phyloP scores from a whole-genome alignment of 768 basidiomycete genomes.

The Suillus luteus region DNA sequence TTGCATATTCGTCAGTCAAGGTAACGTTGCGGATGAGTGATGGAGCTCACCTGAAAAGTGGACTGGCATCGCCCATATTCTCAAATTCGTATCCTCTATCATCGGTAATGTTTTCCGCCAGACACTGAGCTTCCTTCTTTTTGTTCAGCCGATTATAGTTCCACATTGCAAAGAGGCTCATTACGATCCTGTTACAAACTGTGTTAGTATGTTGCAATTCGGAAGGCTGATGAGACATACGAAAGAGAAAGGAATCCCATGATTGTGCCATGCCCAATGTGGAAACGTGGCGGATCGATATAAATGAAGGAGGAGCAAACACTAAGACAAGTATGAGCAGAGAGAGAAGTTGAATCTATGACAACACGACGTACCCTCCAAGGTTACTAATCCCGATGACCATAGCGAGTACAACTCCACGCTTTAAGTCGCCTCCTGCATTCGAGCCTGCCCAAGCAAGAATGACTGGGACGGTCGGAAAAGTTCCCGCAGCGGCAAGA shows the following conservation, averaged over 20 bases:
- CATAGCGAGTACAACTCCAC: constrained; percentile 53
- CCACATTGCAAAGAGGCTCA: constrained; percentile 47
- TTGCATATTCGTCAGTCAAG: not conserved
- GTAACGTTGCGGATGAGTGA: not conserved
- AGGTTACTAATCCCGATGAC: constrained; percentile 57
- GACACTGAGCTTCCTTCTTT: constrained; percentile 47
- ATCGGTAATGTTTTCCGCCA: constrained; percentile 43
- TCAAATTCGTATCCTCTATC: constrained; percentile 42
- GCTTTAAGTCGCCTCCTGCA: constrained; percentile 55
- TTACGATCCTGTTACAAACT: constrained; percentile 40
- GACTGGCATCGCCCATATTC: constrained; percentile 54
- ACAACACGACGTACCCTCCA: constrained; percentile 45
- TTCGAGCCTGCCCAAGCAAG: constrained; percentile 60
- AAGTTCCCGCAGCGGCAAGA: constrained; percentile 57
- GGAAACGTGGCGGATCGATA: constrained; percentile 38
- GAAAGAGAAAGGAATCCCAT: constrained; percentile 37
- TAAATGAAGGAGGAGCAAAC: constrained; percentile 47
- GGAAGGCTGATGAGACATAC: constrained; percentile 19
- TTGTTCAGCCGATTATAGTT: constrained; percentile 53
- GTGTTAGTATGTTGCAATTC: constrained; percentile 26
- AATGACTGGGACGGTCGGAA: constrained; percentile 47
- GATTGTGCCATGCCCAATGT: constrained; percentile 38
- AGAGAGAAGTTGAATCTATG: constrained; percentile 26
- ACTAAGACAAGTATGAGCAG: constrained; percentile 20
- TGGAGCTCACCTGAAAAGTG: constrained; percentile 48